These are phyloP conservation scores for Amanita exitialis DNA, from an alignment of 768 basidiomycete genomes.

Conservation along the genomic window DNA sequence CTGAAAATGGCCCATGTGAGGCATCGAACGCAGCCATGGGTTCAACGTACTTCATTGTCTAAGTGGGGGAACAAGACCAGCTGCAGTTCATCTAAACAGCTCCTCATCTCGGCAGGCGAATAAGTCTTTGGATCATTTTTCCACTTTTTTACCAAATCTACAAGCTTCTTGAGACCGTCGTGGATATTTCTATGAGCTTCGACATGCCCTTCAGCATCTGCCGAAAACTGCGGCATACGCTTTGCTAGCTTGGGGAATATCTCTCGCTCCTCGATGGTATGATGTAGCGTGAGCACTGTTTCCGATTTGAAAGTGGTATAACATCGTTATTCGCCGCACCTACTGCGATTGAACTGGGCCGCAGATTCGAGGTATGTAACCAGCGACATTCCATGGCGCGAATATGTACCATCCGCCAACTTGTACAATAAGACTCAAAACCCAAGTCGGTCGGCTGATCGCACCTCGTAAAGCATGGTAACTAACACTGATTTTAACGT, in stretches of 20 bases:
- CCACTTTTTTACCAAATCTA: conserved; percentile 30
- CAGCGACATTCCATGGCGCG: conserved; percentile 31
- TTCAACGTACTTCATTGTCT: conserved; percentile 37
- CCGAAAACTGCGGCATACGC: too few species aligned
- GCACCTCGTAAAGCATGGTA: conserved; percentile 34
- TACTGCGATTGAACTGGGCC: conserved; percentile 30
- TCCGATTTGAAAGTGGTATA: not conserved
- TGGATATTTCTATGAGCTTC: conserved; percentile 45
- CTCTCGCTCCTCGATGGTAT: conserved; percentile 42
- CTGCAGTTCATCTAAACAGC: conserved; percentile 37
- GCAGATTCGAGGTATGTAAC: conserved; percentile 30
- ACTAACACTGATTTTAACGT: conserved; percentile 16
- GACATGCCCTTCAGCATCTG: conserved; percentile 36
- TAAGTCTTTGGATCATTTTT: conserved; percentile 32
- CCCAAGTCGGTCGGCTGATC: not conserved
- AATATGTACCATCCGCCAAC: conserved; percentile 46
- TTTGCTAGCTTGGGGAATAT: conserved; percentile 43
- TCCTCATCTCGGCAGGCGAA: conserved; percentile 38
- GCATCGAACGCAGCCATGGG: not conserved
- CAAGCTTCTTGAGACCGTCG: conserved; percentile 36
- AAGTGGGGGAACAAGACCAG: conserved; percentile 41
- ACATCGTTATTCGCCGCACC: not conserved
- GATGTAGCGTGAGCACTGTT: conserved; percentile 43
- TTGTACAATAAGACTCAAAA: conserved; percentile 12
- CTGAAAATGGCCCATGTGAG: conserved; percentile 14